Conservation (phyloP, 345 rosid genomes). For the Ceriops tagal region DNA sequence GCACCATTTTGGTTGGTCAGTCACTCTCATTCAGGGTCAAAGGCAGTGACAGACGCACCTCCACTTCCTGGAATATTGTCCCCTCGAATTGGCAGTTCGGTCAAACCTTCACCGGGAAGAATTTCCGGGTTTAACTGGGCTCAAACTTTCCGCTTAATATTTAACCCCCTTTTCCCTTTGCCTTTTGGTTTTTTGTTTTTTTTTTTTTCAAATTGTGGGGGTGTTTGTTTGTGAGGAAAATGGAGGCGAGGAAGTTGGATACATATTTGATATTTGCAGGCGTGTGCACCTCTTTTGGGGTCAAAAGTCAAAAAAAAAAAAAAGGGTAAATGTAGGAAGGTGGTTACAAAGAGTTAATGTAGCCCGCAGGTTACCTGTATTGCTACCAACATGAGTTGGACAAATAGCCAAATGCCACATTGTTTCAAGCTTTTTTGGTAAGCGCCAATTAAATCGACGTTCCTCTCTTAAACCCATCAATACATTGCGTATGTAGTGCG, state of each 20-base stretch:
- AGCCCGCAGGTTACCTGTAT: constrained; percentile 12
- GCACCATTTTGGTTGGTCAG: constrained; percentile 55
- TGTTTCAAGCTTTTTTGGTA: too few species aligned
- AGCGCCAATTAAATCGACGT: too few species aligned
- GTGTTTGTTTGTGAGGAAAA: not conserved
- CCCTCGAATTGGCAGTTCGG: constrained; percentile 72
- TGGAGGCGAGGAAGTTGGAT: not conserved
- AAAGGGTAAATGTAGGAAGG: not conserved
- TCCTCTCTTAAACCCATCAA: too few species aligned
- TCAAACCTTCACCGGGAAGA: constrained; percentile 72
- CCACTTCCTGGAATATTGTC: constrained; percentile 72
- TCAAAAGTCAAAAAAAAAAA: not conserved
- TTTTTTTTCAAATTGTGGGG: not conserved
- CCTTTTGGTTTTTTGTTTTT: not conserved
- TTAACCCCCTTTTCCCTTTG: not conserved
- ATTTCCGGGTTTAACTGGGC: constrained; percentile 48
- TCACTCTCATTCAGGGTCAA: constrained; percentile 70
- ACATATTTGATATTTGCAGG: not conserved
- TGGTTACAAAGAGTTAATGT: constrained; percentile 12
- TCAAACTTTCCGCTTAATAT: constrained; percentile 2
- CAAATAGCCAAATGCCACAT: too few species aligned
- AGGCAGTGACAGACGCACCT: constrained; percentile 56
- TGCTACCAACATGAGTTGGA: too few species aligned
- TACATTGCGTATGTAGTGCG: too few species aligned
- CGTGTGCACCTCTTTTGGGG: not conserved